Evolutionary conservation across 306 rosid genomes (phyloP).

Genomic region (Betula pendula): DNA sequence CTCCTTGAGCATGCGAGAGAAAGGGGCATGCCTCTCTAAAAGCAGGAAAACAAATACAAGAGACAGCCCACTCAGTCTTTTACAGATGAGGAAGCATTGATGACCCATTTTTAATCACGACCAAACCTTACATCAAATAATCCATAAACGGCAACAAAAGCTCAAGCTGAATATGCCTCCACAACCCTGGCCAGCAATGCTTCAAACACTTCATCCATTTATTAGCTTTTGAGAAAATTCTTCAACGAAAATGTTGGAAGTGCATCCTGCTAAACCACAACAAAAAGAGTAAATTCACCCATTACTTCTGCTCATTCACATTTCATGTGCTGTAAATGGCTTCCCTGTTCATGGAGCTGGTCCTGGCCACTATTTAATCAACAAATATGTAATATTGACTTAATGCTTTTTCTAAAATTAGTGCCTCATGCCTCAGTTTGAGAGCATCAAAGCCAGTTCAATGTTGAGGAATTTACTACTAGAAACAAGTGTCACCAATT

Average conservation of each 20-base stretch:
- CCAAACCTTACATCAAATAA: conserved; percentile 33
- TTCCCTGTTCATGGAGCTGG: neutral
- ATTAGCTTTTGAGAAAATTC: conserved; percentile 75
- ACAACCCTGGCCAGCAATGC: conserved; percentile 22
- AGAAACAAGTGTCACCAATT: neutral
- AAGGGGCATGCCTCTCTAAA: conserved; percentile 26
- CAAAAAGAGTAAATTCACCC: conserved; percentile 23
- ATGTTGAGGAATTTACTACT: neutral
- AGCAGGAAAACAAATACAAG: conserved; percentile 24
- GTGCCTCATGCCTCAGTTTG: neutral
- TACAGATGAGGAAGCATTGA: conserved; percentile 19
- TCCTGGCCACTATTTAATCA: neutral
- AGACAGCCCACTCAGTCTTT: conserved; percentile 26
- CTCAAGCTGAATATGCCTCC: conserved; percentile 29
- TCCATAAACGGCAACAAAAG: conserved; percentile 29
- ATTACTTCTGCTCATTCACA: neutral
- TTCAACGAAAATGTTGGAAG: conserved; percentile 61
- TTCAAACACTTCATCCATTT: conserved; percentile 28
- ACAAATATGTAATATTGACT: neutral
- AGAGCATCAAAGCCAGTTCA: neutral
- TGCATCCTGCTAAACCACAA: conserved; percentile 60
- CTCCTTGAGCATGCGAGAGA: conserved; percentile 16
- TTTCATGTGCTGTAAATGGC: neutral
- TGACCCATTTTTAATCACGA: conserved; percentile 24
- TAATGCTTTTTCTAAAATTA: neutral